Evolutionary conservation across 1,139 yeast species (phyloP), one percentile per base, ranked within the genome.

Genomic region (Groenewaldozyma sp.): DNA sequence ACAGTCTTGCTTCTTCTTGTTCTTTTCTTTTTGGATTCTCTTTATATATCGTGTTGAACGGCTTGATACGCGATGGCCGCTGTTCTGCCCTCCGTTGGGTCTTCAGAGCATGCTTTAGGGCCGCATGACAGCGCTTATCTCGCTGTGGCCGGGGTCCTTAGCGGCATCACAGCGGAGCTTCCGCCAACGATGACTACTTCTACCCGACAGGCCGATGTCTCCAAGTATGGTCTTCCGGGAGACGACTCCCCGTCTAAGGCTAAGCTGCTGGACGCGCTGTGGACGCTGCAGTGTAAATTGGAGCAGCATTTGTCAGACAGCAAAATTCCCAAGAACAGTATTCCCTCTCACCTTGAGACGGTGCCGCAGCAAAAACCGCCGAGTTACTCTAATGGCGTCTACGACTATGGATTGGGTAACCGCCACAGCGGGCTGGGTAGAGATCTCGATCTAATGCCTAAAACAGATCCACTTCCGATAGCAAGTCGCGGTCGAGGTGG

Each of bases 161-260:
- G 38, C 26, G 22, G 31, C 21, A 38, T 44, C 9, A 20, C 5
- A 29, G 42, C 24, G 22, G 27, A 27, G 29, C 36, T 24, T 34
- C 42, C 31, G 32, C 42, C 18, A 32, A 35, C 24, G 34, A 31
- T 32, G 31, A 35, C 29, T 24, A 32, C 18, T 10, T 22, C 36
- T 11, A n/a, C 31, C n/a, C 24, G 34, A 21, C n/a, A n/a, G n/a
- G 28, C 34, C 10, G 14, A 35, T 10, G 26, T 28, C 14, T 26
- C 17, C 33, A 39, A 35, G 24, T 9, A 27, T 27, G 38, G 28
- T 27, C 37, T 47, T 10, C 53, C 52, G 9, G 54, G 53, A 16
- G 46, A 41, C 10, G 47, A 49, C 38, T 45, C 51, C 11, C 51
- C 54, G 2, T 50, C 51, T 3, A 52, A 52, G 38, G 41, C 45